A percentile compares a stretch with the other conserved stretches of the same genome.
Conservation (phyloP, 441 rosid genomes). For the Corymbia citriodora region DNA sequence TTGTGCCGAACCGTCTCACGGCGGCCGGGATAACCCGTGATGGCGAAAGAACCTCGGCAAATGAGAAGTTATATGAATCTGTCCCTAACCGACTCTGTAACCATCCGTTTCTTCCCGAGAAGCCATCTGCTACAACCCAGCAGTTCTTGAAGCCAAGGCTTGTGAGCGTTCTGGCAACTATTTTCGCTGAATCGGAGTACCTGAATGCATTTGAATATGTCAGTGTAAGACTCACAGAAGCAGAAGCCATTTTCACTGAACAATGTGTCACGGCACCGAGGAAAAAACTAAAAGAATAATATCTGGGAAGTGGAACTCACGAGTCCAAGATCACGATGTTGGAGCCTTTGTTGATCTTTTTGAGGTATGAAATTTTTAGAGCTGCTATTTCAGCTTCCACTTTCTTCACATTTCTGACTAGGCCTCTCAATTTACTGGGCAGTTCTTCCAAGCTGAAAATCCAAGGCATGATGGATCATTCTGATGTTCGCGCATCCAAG, state of each 20-base stretch:
- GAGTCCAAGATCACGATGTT: conserved; percentile 78
- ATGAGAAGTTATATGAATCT: conserved; percentile 65
- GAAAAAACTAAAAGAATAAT: not conserved
- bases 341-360: conserved; percentile 76
- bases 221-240: not conserved
- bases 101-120: conserved; percentile 90
- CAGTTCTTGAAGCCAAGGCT: conserved; percentile 74
- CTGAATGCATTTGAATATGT: conserved; percentile 18
- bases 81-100: conserved; percentile 77
- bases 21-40: conserved; percentile 56
- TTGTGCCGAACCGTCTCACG: conserved; percentile 48
- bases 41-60: conserved; percentile 66
- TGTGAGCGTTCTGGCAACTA: conserved; percentile 62
- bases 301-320: conserved; percentile 28
- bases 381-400: conserved; percentile 92
- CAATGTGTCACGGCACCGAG: not conserved
- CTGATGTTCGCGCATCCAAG: not conserved
- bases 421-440: conserved; percentile 67
- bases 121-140: conserved; percentile 71
- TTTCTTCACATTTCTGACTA: conserved; percentile 57
- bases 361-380: conserved; percentile 78
- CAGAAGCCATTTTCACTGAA: not conserved
- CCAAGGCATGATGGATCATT: not conserved
- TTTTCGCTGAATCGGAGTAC: conserved; percentile 73
- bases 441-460: conserved; percentile 68